These are phyloP conservation scores for Sanguinoderma infundibulare DNA, from an alignment of 1,284 basidiomycete species.

Conservation along the genomic window DNA sequence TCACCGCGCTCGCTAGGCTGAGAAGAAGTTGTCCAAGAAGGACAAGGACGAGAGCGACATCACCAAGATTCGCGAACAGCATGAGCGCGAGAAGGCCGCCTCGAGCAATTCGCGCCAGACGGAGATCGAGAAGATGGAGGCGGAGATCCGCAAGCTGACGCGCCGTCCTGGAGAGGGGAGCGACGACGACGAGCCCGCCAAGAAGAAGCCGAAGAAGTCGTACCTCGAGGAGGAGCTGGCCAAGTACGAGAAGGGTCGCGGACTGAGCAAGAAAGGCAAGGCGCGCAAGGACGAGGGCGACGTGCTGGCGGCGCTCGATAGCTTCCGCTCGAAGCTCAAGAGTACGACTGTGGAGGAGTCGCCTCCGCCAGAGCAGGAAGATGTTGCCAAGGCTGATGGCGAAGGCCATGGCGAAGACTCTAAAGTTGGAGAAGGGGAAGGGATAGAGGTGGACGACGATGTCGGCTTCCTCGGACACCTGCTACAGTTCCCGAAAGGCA, in stretches of 20 bases:
- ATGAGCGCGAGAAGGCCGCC: conserved; percentile 68
- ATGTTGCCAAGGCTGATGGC: conserved; percentile 31
- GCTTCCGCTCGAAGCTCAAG: conserved; percentile 75
- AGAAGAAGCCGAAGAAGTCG: conserved; percentile 70
- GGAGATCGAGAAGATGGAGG: conserved; percentile 89
- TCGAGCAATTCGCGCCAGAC: conserved; percentile 67
- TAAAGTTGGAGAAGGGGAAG: conserved; percentile 46
- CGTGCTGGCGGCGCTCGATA: conserved; percentile 70
- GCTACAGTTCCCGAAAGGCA: conserved; percentile 80
- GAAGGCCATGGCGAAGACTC: conserved; percentile 20
- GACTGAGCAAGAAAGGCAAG: conserved; percentile 63
- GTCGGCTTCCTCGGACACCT: conserved; percentile 79
- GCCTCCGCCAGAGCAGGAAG: conserved; percentile 37
- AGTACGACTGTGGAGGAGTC: conserved; percentile 39
- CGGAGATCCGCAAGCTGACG: conserved; percentile 79
- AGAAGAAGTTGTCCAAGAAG: conserved; percentile 43
- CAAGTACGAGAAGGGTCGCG: conserved; percentile 74
- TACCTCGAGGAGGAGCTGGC: conserved; percentile 80
- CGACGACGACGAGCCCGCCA: conserved; percentile 62
- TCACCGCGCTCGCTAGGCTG: conserved; percentile 24
- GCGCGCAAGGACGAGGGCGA: conserved; percentile 76
- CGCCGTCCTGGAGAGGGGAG: conserved; percentile 53
- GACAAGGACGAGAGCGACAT: conserved; percentile 49
- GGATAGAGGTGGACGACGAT: conserved; percentile 84
- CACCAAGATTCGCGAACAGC: conserved; percentile 73